Evolutionary conservation across 805 yeast species (phyloP).

Genomic region (Saturnispora sekii): DNA sequence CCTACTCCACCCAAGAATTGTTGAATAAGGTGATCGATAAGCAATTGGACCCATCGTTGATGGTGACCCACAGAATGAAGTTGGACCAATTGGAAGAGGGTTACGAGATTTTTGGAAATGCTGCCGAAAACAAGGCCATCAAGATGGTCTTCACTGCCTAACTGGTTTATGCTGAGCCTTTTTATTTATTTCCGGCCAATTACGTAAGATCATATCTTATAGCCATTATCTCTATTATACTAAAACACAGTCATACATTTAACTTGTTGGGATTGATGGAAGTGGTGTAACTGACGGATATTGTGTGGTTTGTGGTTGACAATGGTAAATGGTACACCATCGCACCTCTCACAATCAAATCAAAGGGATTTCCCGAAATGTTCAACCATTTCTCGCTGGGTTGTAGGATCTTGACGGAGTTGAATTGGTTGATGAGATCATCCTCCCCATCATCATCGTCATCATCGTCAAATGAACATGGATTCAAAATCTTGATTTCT

Average conservation of each 20-base stretch:
- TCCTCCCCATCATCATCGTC: constrained; percentile 12
- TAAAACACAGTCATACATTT: not conserved
- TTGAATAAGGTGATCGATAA: constrained; percentile 27
- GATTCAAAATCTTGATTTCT: constrained; percentile 61
- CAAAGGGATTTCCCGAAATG: constrained; percentile 73
- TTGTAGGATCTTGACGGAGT: not conserved
- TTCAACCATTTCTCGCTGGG: constrained; percentile 55
- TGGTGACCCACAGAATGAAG: constrained; percentile 51
- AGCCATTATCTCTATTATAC: not conserved
- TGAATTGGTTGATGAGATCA: not conserved
- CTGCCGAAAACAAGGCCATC: constrained; percentile 48
- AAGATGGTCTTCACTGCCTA: constrained; percentile 29
- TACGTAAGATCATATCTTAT: not conserved
- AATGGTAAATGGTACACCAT: constrained; percentile 71
- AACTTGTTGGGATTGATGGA: constrained; percentile 40
- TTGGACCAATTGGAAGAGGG: constrained; percentile 49
- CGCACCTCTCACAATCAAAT: constrained; percentile 73
- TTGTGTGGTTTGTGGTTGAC: constrained; percentile 39
- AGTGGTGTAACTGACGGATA: constrained; percentile 51
- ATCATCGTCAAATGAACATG: constrained; percentile 40
- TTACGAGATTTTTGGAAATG: constrained; percentile 46
- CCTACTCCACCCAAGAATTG: constrained; percentile 33
- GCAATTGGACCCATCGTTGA: constrained; percentile 38
- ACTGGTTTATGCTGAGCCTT: not conserved
- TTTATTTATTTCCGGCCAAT: not conserved